A percentile compares a stretch with the other conserved stretches of the same genome.
Conservation (phyloP, 2,329 filamentous ascomycete genomes). For the Trichoderma brevicompactum region DNA sequence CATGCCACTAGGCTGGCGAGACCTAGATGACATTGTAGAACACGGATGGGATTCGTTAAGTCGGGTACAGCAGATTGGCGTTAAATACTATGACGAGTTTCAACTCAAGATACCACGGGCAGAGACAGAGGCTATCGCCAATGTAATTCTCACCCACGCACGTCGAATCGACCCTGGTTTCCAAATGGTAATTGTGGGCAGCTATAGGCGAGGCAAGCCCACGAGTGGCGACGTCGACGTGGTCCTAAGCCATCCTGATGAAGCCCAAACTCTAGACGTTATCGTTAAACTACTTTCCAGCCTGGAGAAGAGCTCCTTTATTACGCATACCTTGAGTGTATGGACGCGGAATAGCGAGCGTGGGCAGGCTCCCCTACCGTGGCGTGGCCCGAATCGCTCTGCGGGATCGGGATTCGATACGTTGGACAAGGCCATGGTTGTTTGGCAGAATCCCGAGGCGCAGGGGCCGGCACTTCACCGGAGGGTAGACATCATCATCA, state of each 20-base stretch:
- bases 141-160: slow-evolving; percentile 68
- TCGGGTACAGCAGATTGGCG: slow-evolving; percentile 86
- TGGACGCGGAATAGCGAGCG: slow-evolving; percentile 72
- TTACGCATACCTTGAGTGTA: slow-evolving; percentile 81
- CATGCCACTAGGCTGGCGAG: slow-evolving; percentile 64
- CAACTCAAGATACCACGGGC: slow-evolving; percentile 68
- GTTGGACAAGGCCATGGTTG: slow-evolving; percentile 87
- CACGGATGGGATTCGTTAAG: slow-evolving; percentile 75
- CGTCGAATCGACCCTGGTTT: slow-evolving; percentile 61
- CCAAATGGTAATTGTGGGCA: slow-evolving; percentile 70
- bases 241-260: slow-evolving; percentile 77
- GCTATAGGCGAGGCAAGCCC: slow-evolving; percentile 78
- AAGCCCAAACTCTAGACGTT: slow-evolving; percentile 69
- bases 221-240: slow-evolving; percentile 83
- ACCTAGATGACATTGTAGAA: slow-evolving; percentile 85
- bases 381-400: slow-evolving; percentile 49
- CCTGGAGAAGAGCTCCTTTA: slow-evolving; percentile 69
- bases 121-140: slow-evolving; percentile 74
- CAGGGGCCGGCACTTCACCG: slow-evolving; percentile 61
- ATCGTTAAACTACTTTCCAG: slow-evolving; percentile 70
- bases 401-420: slow-evolving; percentile 74
- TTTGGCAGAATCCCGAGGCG: slow-evolving; percentile 68
- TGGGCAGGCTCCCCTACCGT: slow-evolving; percentile 64
- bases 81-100: slow-evolving; percentile 94
- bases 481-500: slow-evolving; percentile 89